phyloP scores from a whole-genome alignment of 805 yeast genomes.

The Sugiyamaella lignohabitans region DNA sequence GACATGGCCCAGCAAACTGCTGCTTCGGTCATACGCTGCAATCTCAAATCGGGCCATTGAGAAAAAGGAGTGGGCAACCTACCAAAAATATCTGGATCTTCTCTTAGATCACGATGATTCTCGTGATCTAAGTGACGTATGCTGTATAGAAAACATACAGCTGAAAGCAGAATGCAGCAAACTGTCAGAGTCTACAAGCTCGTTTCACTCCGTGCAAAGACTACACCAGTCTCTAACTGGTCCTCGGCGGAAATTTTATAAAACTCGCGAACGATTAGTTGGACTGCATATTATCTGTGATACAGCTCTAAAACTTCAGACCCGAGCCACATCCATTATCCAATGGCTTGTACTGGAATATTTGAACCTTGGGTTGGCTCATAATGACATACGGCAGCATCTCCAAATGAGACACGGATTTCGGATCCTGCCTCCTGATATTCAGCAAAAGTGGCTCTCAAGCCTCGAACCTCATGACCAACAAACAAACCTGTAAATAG shows the following conservation, averaged over 20 bases:
- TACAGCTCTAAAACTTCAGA: constrained; percentile 6
- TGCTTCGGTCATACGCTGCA: constrained; percentile 15
- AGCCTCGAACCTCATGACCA: background rate
- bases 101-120: background rate
- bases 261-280: background rate
- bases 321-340: background rate
- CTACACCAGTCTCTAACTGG: background rate
- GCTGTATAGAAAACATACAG: background rate
- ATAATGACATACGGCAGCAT: constrained; percentile 6
- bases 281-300: background rate
- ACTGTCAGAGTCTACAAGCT: background rate
- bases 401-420: background rate
- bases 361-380: constrained; percentile 4
- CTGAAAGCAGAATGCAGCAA: background rate
- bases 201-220: background rate
- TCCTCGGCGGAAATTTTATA: background rate
- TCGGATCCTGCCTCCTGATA: background rate
- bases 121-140: background rate
- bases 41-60: constrained; percentile 22
- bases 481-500: constrained; percentile 28
- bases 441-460: background rate
- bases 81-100: background rate
- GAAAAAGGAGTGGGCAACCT: background rate
- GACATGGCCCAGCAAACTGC: background rate
- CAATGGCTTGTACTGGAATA: background rate